These are phyloP conservation scores for Cryptococcus sp. DNA, from an alignment of 1,284 basidiomycete species.

Conservation along the genomic window DNA sequence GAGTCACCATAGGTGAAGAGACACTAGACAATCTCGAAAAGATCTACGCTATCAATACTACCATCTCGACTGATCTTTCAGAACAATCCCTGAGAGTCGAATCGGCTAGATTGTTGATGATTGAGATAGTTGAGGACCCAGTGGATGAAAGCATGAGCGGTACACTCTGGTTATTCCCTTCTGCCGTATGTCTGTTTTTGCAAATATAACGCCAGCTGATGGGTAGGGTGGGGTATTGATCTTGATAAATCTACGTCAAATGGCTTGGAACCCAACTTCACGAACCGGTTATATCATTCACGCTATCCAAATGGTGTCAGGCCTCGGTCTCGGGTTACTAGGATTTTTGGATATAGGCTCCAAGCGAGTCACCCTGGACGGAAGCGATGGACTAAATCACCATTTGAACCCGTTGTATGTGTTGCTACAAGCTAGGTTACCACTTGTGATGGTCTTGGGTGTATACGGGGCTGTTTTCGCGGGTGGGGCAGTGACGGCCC, in stretches of 20 bases:
- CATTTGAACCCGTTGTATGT: conserved; percentile 11
- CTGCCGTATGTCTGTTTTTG: conserved; percentile 14
- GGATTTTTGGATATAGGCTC: conserved; percentile 23
- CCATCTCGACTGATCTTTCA: conserved; percentile 7
- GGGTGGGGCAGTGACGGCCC: no score
- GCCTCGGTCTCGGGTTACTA: conserved; percentile 13
- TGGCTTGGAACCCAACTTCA: conserved; percentile 15
- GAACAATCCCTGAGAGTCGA: neutral
- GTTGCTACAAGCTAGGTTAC: conserved; percentile 11
- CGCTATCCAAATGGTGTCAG: conserved; percentile 10
- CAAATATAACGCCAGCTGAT: conserved; percentile 4
- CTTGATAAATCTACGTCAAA: conserved; percentile 17
- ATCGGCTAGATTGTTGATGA: conserved; percentile 9
- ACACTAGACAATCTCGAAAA: conserved; percentile 4
- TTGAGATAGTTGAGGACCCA: conserved; percentile 13
- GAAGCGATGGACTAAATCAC: conserved; percentile 5
- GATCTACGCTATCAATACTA: conserved; percentile 18
- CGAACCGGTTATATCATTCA: conserved; percentile 14
- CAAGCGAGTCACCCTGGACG: conserved; percentile 11
- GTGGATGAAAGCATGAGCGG: conserved; percentile 17
- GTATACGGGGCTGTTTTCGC: conserved; percentile 5
- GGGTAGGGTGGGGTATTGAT: conserved; percentile 13
- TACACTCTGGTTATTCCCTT: conserved; percentile 29
- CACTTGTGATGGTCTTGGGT: conserved; percentile 13
- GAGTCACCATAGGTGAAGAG: conserved; percentile 15